Evolutionary conservation across 2,329 filamentous ascomycete species (phyloP).

Genomic region (Corynespora cassiicola): DNA sequence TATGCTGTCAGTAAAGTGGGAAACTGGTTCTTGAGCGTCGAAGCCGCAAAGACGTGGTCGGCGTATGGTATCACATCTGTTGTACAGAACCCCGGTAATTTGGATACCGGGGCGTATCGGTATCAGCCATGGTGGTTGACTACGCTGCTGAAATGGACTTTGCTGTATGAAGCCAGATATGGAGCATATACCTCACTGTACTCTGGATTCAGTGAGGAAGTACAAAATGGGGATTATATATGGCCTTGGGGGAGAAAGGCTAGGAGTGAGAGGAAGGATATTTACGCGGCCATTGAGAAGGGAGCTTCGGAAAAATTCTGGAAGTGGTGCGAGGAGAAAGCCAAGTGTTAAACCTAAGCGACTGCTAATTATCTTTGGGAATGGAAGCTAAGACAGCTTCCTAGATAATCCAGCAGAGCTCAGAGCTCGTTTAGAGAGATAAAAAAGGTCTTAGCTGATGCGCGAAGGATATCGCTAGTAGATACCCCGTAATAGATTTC

Average conservation of each 20-base stretch:
- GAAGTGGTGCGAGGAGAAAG: slow-evolving; percentile 50
- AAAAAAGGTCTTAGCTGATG: too few relatives aligned
- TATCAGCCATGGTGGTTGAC: slow-evolving; percentile 26
- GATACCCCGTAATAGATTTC: too few relatives aligned
- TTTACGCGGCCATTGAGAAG: slow-evolving; percentile 42
- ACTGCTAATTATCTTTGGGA: too few relatives aligned
- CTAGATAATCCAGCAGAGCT: too few relatives aligned
- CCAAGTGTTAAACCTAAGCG: too few relatives aligned
- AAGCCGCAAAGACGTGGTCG: slow-evolving; percentile 13
- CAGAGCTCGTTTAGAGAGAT: too few relatives aligned
- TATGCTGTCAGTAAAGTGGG: slow-evolving; percentile 21
- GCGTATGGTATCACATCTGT: slow-evolving; percentile 14
- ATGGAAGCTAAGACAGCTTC: too few relatives aligned
- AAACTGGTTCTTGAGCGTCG: slow-evolving; percentile 18
- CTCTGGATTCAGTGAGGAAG: slow-evolving; percentile 10
- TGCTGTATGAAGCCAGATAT: slow-evolving; percentile 9
- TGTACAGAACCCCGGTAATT: slow-evolving; percentile 47
- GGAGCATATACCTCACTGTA: slow-evolving; percentile 17
- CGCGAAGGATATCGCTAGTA: too few relatives aligned
- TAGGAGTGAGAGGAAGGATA: slow-evolving; percentile 28
- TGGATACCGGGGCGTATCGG: slow-evolving; percentile 40
- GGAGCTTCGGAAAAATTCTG: slow-evolving; percentile 49
- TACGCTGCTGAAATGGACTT: slow-evolving; percentile 1
- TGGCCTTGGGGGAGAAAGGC: slow-evolving; percentile 54
- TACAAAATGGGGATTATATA: slow-evolving; percentile 44